Conservation (phyloP, 2,329 filamentous ascomycete species). For the Sporothrix brasiliensis region DNA sequence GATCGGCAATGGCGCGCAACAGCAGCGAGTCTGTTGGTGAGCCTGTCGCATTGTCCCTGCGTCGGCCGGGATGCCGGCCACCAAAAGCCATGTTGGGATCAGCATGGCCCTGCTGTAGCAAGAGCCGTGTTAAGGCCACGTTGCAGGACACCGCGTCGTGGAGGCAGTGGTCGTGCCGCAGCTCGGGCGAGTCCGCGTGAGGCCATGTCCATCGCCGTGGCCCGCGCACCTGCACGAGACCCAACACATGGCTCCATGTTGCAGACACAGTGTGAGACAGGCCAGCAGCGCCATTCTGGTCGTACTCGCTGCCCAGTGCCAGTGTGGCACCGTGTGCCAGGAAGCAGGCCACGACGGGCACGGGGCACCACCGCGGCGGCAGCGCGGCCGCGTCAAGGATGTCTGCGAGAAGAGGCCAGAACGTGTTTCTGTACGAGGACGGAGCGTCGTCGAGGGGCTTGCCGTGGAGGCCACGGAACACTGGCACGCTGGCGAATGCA, state of each 20-base stretch:
- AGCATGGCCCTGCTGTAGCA: conserved; percentile 24
- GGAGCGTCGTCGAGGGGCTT: not conserved
- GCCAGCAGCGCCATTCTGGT: not conserved
- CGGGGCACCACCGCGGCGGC: conserved; percentile 32
- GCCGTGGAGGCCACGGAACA: not conserved
- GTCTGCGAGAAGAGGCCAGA: conserved; percentile 29
- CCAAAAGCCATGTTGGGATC: not conserved
- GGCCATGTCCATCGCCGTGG: not conserved
- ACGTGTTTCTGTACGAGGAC: not conserved
- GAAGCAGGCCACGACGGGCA: conserved; percentile 27
- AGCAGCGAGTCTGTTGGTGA: not conserved
- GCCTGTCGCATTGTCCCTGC: not conserved
- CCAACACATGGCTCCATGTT: conserved; percentile 25
- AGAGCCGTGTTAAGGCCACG: conserved; percentile 22
- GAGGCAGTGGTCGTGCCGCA: conserved; percentile 33
- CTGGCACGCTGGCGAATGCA: not conserved
- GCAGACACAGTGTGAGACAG: not conserved
- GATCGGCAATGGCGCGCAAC: conserved; percentile 28
- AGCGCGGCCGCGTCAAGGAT: conserved; percentile 25
- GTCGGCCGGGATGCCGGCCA: not conserved
- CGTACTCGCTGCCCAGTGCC: too few species aligned
- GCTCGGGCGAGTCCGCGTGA: not conserved
- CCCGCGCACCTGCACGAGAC: conserved; percentile 31
- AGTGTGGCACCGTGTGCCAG: conserved; percentile 22
- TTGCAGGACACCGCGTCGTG: conserved; percentile 31